Conservation (phyloP, 768 basidiomycete genomes). For the Mycena vitilis region DNA sequence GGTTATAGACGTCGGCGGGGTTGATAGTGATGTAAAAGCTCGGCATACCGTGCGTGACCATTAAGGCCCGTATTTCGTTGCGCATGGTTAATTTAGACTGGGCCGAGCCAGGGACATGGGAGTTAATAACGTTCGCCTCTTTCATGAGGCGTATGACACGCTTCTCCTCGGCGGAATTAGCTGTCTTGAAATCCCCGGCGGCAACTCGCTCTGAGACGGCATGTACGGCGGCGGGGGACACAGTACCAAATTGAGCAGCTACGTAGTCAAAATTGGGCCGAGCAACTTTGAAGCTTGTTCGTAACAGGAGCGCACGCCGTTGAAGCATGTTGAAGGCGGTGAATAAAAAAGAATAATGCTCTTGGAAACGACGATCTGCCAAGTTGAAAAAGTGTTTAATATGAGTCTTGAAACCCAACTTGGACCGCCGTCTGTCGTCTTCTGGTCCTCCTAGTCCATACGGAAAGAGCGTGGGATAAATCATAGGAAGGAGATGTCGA, state of each 20-base stretch:
- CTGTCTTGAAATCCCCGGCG: not conserved
- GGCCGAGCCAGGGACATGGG: conserved; percentile 3
- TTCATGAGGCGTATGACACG: conserved; percentile 8
- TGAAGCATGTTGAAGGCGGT: conserved; percentile 45
- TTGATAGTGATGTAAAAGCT: conserved; percentile 20
- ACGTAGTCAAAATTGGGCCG: not conserved
- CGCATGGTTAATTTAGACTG: conserved; percentile 10
- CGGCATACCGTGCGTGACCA: conserved; percentile 5
- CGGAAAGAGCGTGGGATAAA: conserved; percentile 43
- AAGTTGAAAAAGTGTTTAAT: conserved; percentile 37
- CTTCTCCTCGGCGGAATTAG: not conserved
- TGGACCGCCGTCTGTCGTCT: not conserved
- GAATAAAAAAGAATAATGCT: conserved; percentile 43
- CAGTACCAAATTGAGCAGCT: conserved; percentile 13
- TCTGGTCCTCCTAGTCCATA: conserved; percentile 40
- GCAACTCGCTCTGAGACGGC: conserved; percentile 7
- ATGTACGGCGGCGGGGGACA: conserved; percentile 3
- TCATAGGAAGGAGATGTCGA: conserved; percentile 38
- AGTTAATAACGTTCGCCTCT: not conserved
- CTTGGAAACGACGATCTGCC: conserved; percentile 32
- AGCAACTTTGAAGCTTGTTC: conserved; percentile 3
- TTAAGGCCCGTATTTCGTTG: conserved; percentile 9
- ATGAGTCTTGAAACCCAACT: conserved; percentile 25
- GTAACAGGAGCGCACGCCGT: conserved; percentile 26
- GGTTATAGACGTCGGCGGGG: conserved; percentile 15